phyloP scores from a whole-genome alignment of 139 green algal species.

The Chlorella sp. region DNA sequence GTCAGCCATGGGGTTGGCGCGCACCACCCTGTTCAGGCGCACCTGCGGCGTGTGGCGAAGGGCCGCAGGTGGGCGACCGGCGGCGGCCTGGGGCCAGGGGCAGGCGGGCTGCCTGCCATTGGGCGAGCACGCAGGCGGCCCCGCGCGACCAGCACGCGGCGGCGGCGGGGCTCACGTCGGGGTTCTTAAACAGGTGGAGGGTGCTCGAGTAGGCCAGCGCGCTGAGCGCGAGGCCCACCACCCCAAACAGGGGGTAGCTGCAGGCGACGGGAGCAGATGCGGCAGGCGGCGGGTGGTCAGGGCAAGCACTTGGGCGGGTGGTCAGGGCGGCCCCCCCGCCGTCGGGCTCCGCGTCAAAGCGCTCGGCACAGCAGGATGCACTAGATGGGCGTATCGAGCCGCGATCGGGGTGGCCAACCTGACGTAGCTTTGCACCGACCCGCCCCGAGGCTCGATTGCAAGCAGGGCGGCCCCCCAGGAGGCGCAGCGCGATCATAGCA shows the following conservation, averaged over 20 bases:
- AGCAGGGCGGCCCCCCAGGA: no score
- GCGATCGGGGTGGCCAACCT: background rate
- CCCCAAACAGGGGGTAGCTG: constrained; percentile 4
- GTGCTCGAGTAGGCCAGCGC: background rate
- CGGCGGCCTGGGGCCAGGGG: background rate
- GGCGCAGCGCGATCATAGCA: no score
- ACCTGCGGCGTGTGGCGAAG: background rate
- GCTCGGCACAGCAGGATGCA: background rate
- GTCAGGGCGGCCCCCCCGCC: background rate
- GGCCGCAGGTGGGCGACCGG: background rate
- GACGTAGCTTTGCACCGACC: background rate
- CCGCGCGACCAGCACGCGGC: no score
- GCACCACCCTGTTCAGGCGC: constrained; percentile 10
- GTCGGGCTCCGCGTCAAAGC: background rate
- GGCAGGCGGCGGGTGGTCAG: background rate
- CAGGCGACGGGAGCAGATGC: background rate
- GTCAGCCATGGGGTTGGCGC: constrained; percentile 14
- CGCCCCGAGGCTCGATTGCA: no score
- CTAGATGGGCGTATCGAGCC: background rate
- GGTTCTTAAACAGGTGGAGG: constrained; percentile 16
- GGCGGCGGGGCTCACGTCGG: background rate
- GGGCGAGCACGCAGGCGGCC: background rate
- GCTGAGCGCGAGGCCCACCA: background rate
- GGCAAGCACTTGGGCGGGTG: background rate
- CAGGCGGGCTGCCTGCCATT: background rate